Conservation (phyloP, 768 basidiomycete genomes). For the Lactarius hengduanensis region DNA sequence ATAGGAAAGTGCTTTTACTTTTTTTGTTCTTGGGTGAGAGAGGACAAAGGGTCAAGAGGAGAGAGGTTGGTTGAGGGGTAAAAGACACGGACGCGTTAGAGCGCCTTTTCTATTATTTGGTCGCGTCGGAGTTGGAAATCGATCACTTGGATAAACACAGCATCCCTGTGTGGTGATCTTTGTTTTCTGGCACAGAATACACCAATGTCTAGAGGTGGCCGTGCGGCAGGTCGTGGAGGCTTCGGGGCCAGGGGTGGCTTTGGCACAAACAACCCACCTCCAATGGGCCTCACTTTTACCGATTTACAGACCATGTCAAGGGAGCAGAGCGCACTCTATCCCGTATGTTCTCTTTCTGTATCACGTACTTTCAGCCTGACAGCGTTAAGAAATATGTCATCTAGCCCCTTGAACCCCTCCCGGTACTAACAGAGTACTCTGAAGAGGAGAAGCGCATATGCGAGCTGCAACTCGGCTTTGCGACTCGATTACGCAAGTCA, state of each 20-base stretch:
- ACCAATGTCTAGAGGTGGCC: slow-evolving; percentile 52
- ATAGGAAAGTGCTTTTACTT: not conserved
- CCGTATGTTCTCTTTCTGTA: slow-evolving; percentile 48
- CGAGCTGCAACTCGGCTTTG: slow-evolving; percentile 65
- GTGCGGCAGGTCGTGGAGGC: slow-evolving; percentile 47
- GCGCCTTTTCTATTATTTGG: slow-evolving; percentile 17
- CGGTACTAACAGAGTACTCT: slow-evolving; percentile 65
- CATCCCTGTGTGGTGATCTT: slow-evolving; percentile 1
- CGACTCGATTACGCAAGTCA: slow-evolving; percentile 61
- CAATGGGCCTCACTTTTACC: slow-evolving; percentile 79
- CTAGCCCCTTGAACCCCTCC: slow-evolving; percentile 63
- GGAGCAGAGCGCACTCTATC: slow-evolving; percentile 77
- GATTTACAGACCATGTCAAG: slow-evolving; percentile 76
- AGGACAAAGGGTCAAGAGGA: not conserved
- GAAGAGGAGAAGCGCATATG: slow-evolving; percentile 64
- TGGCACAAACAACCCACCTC: slow-evolving; percentile 45
- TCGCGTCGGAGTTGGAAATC: slow-evolving; percentile 30
- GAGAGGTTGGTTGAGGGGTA: not conserved
- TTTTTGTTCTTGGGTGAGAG: not conserved
- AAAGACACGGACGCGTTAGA: not conserved
- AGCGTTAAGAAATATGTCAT: slow-evolving; percentile 21
- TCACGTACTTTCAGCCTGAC: slow-evolving; percentile 9
- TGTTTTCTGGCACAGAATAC: not conserved
- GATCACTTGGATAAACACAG: not conserved
- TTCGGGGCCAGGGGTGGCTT: slow-evolving; percentile 52